Evolutionary conservation across 1,284 basidiomycete species (phyloP).

Genomic region (Tilletia caries): DNA sequence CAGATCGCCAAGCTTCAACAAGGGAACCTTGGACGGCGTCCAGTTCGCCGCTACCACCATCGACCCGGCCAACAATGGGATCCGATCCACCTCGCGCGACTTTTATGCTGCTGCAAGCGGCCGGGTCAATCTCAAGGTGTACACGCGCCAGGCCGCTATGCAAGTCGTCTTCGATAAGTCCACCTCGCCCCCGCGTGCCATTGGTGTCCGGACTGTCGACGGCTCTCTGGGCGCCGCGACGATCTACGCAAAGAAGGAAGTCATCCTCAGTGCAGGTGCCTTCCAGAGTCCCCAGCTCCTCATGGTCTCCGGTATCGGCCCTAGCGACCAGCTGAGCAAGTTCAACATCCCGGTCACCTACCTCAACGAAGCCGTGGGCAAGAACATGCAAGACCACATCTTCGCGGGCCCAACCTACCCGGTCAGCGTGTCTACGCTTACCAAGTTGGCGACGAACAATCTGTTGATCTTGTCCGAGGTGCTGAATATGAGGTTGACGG

Average conservation of each 20-base stretch:
- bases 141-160: slow-evolving; percentile 39
- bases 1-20: slow-evolving; percentile 26
- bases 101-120: slow-evolving; percentile 27
- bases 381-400: slow-evolving; percentile 44
- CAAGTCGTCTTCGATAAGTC: slow-evolving; percentile 51
- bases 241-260: slow-evolving; percentile 36
- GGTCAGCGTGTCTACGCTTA: slow-evolving; percentile 21
- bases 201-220: slow-evolving; percentile 23
- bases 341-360: slow-evolving; percentile 27
- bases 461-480: slow-evolving; percentile 22
- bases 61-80: slow-evolving; percentile 21
- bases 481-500: slow-evolving; percentile 23
- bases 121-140: slow-evolving; percentile 43
- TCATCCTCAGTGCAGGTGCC: slow-evolving; percentile 46
- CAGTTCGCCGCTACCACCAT: slow-evolving; percentile 40
- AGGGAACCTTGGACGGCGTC: slow-evolving; percentile 42
- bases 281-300: slow-evolving; percentile 50
- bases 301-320: slow-evolving; percentile 43
- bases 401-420: slow-evolving; percentile 36
- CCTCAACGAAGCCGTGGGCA: slow-evolving; percentile 32
- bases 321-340: slow-evolving; percentile 24
- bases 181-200: slow-evolving; percentile 17
- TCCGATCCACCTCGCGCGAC: slow-evolving; percentile 31
- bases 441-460: background rate
- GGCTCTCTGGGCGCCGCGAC: slow-evolving; percentile 17